Base-by-base conservation (phyloP, 306 rosid species). In the Gynostemma pentaphyllum region DNA sequence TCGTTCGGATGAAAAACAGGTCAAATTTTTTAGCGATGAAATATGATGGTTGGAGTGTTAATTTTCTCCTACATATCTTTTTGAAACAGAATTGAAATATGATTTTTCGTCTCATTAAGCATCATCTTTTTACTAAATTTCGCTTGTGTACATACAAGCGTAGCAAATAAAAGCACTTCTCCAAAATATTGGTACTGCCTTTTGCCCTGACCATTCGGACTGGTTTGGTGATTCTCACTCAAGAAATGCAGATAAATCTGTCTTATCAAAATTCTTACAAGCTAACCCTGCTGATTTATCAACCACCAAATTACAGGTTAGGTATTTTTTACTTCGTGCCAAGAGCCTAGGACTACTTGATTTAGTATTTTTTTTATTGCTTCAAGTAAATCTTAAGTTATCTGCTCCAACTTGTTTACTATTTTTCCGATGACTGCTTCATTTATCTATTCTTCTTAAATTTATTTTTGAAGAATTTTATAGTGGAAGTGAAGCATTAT, bases 101-200 rank as follows among this genome's bases (percentile, higher is more conserved):
- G 37, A 32, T 49, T 37, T 44, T n/a, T 50, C n/a, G 13, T n/a
- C 61, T 49, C n/a, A n/a, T 21, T 53, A 39, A n/a, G 21, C 15
- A 2, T 24, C 9, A 9, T 6, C 1, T 15, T 52, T 19, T 18
- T 40, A 9, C 29, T n/a, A 37, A 5, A 19, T 14, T 53, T 49
- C 28, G 48, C 46, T 47, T 50, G 21, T 44, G 52, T 63, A 69
- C 66, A 77, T 68, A 48, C 64, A 52, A 63, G 46, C 74, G 79
- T 88, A 92, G 95, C 99, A 92, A 82, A 81, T 92, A 56, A 81
- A 84, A 69, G 96, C 94, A 30, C 90, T 92, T 78, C 95, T 92
- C 13, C 67, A 69, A 66, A 75, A 79, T 65, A 89, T 75, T 62
- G 99, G 99, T 62, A 65, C 74, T 51, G 80, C 87, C 19, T 84